phyloP scores from a whole-genome alignment of 306 rosid genomes.

The Glycine tomentella region DNA sequence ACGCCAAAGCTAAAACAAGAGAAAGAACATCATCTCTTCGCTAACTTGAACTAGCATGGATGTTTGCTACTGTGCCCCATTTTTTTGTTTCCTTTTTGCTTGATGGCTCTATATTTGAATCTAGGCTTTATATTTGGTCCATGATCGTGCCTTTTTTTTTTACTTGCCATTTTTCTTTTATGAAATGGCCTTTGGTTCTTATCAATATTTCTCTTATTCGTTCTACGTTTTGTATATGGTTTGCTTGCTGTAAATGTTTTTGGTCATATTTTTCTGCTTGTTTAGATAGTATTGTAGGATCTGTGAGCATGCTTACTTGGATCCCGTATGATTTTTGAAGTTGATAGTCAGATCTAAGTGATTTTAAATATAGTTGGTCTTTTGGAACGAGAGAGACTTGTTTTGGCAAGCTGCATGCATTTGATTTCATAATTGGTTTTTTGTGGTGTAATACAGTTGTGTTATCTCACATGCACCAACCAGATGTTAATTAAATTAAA shows the following conservation, averaged over 20 bases:
- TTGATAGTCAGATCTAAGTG: neutral
- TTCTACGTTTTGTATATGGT: neutral
- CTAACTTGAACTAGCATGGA: neutral
- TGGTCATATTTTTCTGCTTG: neutral
- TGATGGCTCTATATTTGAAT: too few species aligned
- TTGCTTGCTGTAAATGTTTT: neutral
- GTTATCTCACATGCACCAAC: neutral
- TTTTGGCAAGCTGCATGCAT: neutral
- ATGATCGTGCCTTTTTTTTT: neutral
- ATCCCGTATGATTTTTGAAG: neutral
- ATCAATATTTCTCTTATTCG: neutral
- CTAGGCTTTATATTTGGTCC: too few species aligned
- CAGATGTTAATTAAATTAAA: neutral
- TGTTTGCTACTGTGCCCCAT: neutral
- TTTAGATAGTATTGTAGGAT: neutral
- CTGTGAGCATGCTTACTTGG: neutral
- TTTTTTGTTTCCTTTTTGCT: neutral
- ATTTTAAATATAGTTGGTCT: neutral
- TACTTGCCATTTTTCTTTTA: too few species aligned
- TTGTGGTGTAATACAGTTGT: neutral
- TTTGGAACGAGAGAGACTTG: neutral
- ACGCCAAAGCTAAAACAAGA: neutral
- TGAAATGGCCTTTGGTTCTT: neutral
- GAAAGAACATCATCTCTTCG: neutral
- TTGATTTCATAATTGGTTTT: neutral